phyloP scores from a whole-genome alignment of 805 yeast genomes.

The Lipomyces oligophaga region DNA sequence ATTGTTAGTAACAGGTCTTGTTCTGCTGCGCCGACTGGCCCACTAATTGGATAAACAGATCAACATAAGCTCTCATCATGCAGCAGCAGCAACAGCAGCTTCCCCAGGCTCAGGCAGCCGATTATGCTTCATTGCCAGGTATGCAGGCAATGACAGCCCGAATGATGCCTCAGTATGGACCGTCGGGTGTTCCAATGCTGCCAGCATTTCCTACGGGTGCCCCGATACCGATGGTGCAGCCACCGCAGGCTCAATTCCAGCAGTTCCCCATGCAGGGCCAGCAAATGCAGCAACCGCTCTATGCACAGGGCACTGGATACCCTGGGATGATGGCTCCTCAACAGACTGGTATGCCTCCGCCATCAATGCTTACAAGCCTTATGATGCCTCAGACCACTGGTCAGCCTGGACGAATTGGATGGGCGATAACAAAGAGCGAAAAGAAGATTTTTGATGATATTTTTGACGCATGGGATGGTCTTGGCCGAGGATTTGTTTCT shows the following conservation, averaged over 20 bases:
- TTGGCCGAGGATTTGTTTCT: slow-evolving; percentile 62
- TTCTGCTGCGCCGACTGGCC: no score
- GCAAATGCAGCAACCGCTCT: slow-evolving; percentile 11
- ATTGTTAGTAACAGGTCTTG: no score
- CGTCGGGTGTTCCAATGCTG: slow-evolving; percentile 7
- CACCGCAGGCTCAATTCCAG: slow-evolving; percentile 11
- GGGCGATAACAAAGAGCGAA: slow-evolving; percentile 86
- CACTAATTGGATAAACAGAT: no score
- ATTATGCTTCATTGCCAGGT: slow-evolving; percentile 22
- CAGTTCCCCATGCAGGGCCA: slow-evolving; percentile 7
- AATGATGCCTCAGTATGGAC: slow-evolving; percentile 54
- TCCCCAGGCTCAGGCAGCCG: no score
- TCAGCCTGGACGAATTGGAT: slow-evolving; percentile 64
- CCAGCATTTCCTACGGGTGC: slow-evolving; percentile 11
- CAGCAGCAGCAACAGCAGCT: slow-evolving; percentile 9
- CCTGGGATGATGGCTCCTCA: slow-evolving; percentile 18
- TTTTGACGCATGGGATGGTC: slow-evolving; percentile 80
- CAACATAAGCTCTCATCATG: neutral
- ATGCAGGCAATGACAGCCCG: slow-evolving; percentile 41
- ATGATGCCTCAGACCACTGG: slow-evolving; percentile 33
- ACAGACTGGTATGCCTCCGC: slow-evolving; percentile 57
- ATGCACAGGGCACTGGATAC: slow-evolving; percentile 4
- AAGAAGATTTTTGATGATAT: slow-evolving; percentile 81
- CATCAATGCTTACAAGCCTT: slow-evolving; percentile 15
- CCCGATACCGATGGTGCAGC: slow-evolving; percentile 2